Percentiles rank a stretch among this genome's conserved stretches.
Evolutionary conservation across 176 grass and related monocot genomes (phyloP).

Genomic region (Musa schizocarpa): DNA sequence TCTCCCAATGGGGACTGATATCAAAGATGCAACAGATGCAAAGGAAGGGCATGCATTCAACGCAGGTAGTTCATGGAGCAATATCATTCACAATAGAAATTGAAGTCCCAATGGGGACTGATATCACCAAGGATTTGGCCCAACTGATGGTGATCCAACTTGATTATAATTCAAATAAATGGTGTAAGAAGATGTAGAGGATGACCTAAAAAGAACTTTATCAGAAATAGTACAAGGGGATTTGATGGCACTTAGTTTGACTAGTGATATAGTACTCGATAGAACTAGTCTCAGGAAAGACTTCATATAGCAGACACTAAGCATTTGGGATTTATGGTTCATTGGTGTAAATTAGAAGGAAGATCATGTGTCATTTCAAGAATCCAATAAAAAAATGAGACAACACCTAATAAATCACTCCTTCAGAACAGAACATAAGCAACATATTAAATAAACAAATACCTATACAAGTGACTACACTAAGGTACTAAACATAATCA

Average conservation of each 20-base stretch:
- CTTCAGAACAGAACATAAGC: no score
- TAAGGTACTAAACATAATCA: background rate
- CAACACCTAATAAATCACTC: no score
- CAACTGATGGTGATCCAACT: background rate
- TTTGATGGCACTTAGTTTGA: background rate
- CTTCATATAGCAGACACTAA: background rate
- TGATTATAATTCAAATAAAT: no score
- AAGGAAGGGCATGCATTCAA: background rate
- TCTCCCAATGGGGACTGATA: background rate
- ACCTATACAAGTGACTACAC: background rate
- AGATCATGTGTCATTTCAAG: no score
- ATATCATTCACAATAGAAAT: background rate
- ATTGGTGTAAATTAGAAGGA: background rate
- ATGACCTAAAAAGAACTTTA: background rate
- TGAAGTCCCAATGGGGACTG: background rate
- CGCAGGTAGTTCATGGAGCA: background rate
- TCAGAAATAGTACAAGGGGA: background rate
- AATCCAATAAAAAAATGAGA: no score
- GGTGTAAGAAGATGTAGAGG: background rate
- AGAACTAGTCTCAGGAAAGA: background rate
- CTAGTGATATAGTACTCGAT: background rate
- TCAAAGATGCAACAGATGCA: background rate
- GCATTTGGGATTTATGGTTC: background rate
- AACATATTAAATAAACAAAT: no score
- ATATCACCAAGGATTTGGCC: no score